A percentile compares a stretch with the other conserved stretches of the same genome.
These are phyloP conservation scores for Fraxinus dipetala DNA, from an alignment of 305 asterid genomes.

Conservation along the genomic window DNA sequence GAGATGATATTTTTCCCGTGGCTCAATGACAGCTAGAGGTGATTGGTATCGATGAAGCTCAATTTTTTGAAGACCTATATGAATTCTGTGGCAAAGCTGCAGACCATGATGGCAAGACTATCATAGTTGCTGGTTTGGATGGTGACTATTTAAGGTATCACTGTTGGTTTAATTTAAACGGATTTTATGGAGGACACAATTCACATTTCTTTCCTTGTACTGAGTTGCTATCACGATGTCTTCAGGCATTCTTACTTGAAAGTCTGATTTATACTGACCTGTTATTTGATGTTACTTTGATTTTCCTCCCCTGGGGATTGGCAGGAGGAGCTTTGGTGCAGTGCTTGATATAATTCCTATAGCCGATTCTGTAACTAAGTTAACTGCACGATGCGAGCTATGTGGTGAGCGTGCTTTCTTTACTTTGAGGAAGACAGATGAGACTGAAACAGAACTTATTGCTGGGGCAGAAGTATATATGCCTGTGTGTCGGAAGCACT, in stretches of 20 bases:
- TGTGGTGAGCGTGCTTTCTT: constrained; percentile 71
- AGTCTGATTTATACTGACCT: background rate
- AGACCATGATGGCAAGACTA: constrained; percentile 78
- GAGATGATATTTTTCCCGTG: constrained; percentile 13
- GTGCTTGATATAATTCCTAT: constrained; percentile 81
- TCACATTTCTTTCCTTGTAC: background rate
- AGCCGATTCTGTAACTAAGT: constrained; percentile 78
- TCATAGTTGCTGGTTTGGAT: constrained; percentile 89
- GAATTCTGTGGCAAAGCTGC: constrained; percentile 88
- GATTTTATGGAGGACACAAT: background rate
- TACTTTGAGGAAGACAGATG: constrained; percentile 82
- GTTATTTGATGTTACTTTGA: background rate
- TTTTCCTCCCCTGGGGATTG: constrained; percentile 11
- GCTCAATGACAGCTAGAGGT: constrained; percentile 49
- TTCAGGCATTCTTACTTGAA: background rate
- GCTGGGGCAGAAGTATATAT: constrained; percentile 82
- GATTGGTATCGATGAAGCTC: constrained; percentile 93
- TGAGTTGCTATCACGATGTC: background rate
- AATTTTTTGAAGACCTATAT: constrained; percentile 73
- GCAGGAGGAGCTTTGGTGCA: constrained; percentile 79
- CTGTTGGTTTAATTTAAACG: background rate
- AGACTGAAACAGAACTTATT: constrained; percentile 61
- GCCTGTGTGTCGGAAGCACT: constrained; percentile 91
- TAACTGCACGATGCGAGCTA: constrained; percentile 70
- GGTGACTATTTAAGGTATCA: constrained; percentile 86